Evolutionary conservation across 257 asterid genomes (phyloP).

Genomic region (Phtheirospermum japonicum): DNA sequence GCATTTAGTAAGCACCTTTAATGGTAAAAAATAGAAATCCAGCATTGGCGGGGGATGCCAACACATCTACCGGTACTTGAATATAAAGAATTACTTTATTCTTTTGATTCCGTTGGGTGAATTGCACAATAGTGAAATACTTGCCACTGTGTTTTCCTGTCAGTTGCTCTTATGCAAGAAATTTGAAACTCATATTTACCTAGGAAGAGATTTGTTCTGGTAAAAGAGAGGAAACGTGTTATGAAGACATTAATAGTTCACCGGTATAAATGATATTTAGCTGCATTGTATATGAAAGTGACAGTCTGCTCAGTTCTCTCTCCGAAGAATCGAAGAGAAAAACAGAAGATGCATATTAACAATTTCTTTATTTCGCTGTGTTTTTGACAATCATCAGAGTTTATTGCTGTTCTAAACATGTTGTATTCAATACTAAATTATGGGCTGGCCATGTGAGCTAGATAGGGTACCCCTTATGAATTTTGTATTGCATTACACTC

Average conservation of each 20-base stretch:
- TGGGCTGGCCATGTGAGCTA: background rate
- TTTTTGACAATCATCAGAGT: background rate
- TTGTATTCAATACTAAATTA: background rate
- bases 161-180: background rate
- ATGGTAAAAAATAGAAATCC: background rate
- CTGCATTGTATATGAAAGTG: background rate
- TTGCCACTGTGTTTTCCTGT: background rate
- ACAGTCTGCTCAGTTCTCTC: background rate
- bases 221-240: background rate
- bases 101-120: slow-evolving; percentile 7
- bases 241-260: background rate
- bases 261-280: background rate
- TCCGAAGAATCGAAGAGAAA: background rate
- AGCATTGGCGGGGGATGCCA: slow-evolving; percentile 9
- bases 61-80: slow-evolving; percentile 1
- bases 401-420: background rate
- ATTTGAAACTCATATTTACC: slow-evolving; percentile 8
- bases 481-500: background rate
- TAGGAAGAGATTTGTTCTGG: background rate
- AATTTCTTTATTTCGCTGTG: background rate
- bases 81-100: slow-evolving; percentile 13
- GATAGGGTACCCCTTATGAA: background rate
- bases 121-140: too few relatives aligned
- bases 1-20: slow-evolving; percentile 1
- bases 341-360: too few relatives aligned